Percentiles rank a stretch among this genome's conserved stretches.
Conservation (phyloP, 352 stramenopile species). For the Aphanomyces astaci region DNA sequence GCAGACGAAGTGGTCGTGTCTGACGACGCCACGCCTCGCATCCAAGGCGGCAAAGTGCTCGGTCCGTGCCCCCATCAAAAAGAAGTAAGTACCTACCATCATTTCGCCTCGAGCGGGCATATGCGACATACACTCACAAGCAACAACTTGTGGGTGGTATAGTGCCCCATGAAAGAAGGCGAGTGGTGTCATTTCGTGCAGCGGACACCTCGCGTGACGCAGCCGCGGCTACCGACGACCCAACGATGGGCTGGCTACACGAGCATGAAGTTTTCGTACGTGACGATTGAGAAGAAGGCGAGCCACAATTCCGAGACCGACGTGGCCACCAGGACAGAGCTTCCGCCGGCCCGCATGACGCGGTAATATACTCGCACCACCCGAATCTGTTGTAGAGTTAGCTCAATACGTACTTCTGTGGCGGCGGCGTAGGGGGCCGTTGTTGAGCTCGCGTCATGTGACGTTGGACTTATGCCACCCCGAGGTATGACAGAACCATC, state of each 20-base stretch:
- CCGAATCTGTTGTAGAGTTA: background rate
- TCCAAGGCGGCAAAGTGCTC: slow-evolving; percentile 42
- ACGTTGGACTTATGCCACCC: slow-evolving; percentile 77
- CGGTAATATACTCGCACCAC: slow-evolving; percentile 27
- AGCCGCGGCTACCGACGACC: slow-evolving; percentile 57
- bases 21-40: slow-evolving; percentile 15
- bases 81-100: slow-evolving; percentile 35
- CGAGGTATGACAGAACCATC: slow-evolving; percentile 38
- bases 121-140: background rate
- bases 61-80: slow-evolving; percentile 67
- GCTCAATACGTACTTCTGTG: too few species aligned
- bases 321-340: slow-evolving; percentile 22
- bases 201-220: slow-evolving; percentile 60
- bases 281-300: slow-evolving; percentile 67
- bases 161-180: slow-evolving; percentile 58
- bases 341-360: slow-evolving; percentile 48
- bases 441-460: slow-evolving; percentile 70
- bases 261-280: slow-evolving; percentile 81
- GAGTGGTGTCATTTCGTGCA: slow-evolving; percentile 86
- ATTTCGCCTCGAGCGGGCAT: background rate
- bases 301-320: slow-evolving; percentile 25
- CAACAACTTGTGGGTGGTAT: too few species aligned
- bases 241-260: slow-evolving; percentile 82
- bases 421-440: slow-evolving; percentile 40
- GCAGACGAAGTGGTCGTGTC: slow-evolving; percentile 28